Base-by-base conservation (phyloP, 1,284 basidiomycete species). In the Xerocomus amazonicus region DNA sequence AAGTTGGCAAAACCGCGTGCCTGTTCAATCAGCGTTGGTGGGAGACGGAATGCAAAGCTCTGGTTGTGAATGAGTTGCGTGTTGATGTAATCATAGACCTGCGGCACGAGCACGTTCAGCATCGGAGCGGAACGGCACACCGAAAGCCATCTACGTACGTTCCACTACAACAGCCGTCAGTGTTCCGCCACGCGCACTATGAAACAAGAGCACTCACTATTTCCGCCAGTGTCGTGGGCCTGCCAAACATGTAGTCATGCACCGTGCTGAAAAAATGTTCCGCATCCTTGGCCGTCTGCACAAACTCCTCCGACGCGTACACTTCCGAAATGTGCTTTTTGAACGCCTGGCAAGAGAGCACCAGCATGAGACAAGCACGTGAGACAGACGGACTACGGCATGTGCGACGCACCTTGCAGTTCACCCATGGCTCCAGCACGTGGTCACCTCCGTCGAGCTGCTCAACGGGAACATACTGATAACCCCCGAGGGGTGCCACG, bases 391-490 rank as follows among this genome's bases (percentile, higher is more conserved):
- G 26, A 39, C 6, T 48, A 51, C 37, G 32, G 34, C 27, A 48
- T 43, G 51, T 7, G 26, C 9, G 13, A 13, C 78, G 47, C 63
- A 87, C 86, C 31, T 85, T 84, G 73, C 90, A 92, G 59, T 83
- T 77, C n/a, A 87, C 89, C 87, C 87, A 93, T 42, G 84, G 81
- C 69, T 94, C 89, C 57, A 94, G 73, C 49, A 87, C 87, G 58
- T 84, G 80, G 62, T 90, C 88, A 56, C 90, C 87, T 34, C 76
- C 78, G 38, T 89, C 85, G 41, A 90, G 80, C 33, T 89, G 89
- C 68, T 90, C 83, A 43, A 91, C 79, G 31, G 87, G 87, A 51
- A 91, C 77, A 56, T 91, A 92, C 68, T 91, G 87, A 69, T 93
- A 93, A 0, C 92, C 90, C 4, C 81, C 80, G 33, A 92, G 77